Base-by-base conservation (phyloP, 169 alveolate genomes). In the Plasmodium vinckei region DNA sequence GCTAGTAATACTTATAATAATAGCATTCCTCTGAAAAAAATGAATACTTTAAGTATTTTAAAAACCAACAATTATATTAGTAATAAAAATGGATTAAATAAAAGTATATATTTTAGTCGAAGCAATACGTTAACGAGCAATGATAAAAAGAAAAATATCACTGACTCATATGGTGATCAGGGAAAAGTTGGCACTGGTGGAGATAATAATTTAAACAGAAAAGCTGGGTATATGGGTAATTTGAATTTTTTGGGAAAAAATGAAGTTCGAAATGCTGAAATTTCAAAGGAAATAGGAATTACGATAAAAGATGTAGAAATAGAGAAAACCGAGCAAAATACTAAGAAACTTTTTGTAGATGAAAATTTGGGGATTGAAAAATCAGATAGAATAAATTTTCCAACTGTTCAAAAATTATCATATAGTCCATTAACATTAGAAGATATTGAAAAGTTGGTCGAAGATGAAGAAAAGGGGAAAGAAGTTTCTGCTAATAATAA, bases 1-100 rank as follows among this genome's bases (percentile, higher is more conserved):
- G 10, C 77, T 21, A 15, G n/a, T 44, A 61, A 69, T 67, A 65
- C 60, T 12, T 75, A 86, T 21, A 75, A 47, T 61, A 86, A 70
- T 86, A 70, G 75, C n/a, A 23, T 86, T 19, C 60, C 59, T 27
- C 12, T 56, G 19, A 86, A 60, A 65, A 86, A 73, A 39, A 19
- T 17, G 54, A 63, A 86, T 9, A 17, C 87, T 1, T 25, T 68
- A 13, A 69, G 23, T 63, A 17, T 21, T 3, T 44, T 54, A 12
- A 73, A 53, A 47, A 49, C 39, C 10, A 46, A 61, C 13, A 19
- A 47, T 21, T 1, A 13, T 19, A 19, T 63, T 21, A 33, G 46
- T 10, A 70, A 46, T 19, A 86, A 61, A 15, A 51, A 73, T 17
- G 33, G 9, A 12, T 15, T 23, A 46, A 69, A 57, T 49, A 69